A percentile compares a stretch with the other conserved stretches of the same genome.
These are phyloP conservation scores for Orbilia quercus DNA, from an alignment of 2,329 filamentous ascomycete genomes.

Conservation along the genomic window DNA sequence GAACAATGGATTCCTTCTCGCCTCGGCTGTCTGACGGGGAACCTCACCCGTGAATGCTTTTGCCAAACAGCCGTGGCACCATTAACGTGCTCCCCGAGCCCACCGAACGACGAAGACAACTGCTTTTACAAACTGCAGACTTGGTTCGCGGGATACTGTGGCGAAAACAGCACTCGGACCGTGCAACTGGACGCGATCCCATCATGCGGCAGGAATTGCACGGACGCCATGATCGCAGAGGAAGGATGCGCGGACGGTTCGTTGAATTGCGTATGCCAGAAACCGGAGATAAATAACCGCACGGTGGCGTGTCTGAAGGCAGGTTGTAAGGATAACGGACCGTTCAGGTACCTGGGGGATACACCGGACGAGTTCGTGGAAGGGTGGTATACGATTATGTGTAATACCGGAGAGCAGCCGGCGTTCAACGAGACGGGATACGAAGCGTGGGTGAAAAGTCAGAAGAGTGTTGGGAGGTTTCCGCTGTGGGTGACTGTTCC, in stretches of 20 bases:
- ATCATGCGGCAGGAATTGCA: slow-evolving; percentile 13
- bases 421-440: slow-evolving; percentile 3
- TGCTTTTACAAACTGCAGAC: slow-evolving; percentile 25
- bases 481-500: too few species aligned
- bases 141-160: slow-evolving; percentile 17
- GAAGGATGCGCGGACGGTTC: slow-evolving; percentile 7
- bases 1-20: slow-evolving; percentile 17
- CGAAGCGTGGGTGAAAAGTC: neutral
- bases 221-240: slow-evolving; percentile 12
- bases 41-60: slow-evolving; percentile 17
- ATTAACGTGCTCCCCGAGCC: slow-evolving; percentile 6
- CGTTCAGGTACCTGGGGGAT: neutral
- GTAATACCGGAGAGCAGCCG: slow-evolving; percentile 11
- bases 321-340: neutral
- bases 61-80: slow-evolving; percentile 18
- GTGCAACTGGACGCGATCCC: slow-evolving; percentile 8
- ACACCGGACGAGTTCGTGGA: slow-evolving; percentile 8
- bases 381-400: slow-evolving; percentile 25
- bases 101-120: slow-evolving; percentile 21
- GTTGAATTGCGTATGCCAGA: slow-evolving; percentile 23
- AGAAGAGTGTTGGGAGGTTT: too few species aligned
- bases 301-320: slow-evolving; percentile 3
- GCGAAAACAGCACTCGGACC: neutral
- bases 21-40: slow-evolving; percentile 17
- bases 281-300: slow-evolving; percentile 7